Conservation (phyloP, 148 eudicot genomes). For the Cornus suecica region DNA sequence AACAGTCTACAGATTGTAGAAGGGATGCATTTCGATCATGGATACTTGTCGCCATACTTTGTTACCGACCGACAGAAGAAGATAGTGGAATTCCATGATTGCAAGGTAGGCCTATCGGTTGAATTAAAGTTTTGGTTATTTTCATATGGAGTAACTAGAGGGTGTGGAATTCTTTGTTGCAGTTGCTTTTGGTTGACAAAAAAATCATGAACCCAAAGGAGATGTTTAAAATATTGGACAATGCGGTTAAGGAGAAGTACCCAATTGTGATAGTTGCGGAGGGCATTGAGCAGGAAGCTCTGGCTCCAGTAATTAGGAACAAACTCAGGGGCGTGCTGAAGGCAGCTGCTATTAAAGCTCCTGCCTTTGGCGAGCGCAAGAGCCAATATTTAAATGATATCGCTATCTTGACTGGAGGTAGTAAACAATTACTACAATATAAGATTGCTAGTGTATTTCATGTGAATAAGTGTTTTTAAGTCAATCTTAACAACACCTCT, state of each 20-base stretch:
- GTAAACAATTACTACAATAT: not conserved
- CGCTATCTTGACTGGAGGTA: constrained; percentile 82
- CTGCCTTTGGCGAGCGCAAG: constrained; percentile 85
- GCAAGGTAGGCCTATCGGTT: constrained; percentile 61
- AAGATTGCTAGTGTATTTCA: not conserved
- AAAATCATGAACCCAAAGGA: constrained; percentile 73
- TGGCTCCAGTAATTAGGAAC: constrained; percentile 75
- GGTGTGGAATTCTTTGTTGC: constrained; percentile 28
- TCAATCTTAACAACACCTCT: not conserved
- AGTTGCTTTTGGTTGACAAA: constrained; percentile 89
- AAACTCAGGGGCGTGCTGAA: constrained; percentile 74
- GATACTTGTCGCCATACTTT: constrained; percentile 74
- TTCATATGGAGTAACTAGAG: constrained; percentile 15
- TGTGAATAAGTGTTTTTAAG: not conserved
- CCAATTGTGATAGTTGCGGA: constrained; percentile 79
- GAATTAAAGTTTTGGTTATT: constrained; percentile 2
- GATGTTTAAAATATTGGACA: constrained; percentile 67
- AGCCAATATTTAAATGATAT: constrained; percentile 81
- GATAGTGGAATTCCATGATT: constrained; percentile 66
- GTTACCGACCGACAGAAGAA: constrained; percentile 66
- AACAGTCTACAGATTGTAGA: constrained; percentile 60
- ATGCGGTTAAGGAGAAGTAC: constrained; percentile 60
- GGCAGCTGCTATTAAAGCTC: constrained; percentile 91
- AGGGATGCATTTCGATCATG: constrained; percentile 94
- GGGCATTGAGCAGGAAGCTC: constrained; percentile 83